These are phyloP conservation scores for Ceratobasidium sp. DNA, from an alignment of 1,284 basidiomycete species.

Conservation along the genomic window DNA sequence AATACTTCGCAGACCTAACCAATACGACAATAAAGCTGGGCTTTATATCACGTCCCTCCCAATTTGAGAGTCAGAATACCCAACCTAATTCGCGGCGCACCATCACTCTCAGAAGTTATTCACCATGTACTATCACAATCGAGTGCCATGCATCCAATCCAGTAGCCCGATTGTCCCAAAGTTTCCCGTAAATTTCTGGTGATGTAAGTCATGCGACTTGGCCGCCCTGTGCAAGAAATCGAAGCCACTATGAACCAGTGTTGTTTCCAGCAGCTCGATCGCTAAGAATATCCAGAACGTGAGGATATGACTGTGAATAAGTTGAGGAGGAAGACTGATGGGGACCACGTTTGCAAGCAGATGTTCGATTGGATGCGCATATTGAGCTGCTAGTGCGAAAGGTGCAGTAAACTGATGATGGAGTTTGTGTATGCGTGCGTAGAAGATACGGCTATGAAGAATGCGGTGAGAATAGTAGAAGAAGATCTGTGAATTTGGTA, in stretches of 20 bases:
- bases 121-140: neutral
- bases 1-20: conserved; percentile 36
- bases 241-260: conserved; percentile 48
- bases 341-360: conserved; percentile 47
- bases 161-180: conserved; percentile 47
- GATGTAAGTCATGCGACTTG: conserved; percentile 47
- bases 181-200: conserved; percentile 46
- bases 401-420: conserved; percentile 50
- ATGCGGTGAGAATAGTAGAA: conserved; percentile 49
- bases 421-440: conserved; percentile 48
- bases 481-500: conserved; percentile 13
- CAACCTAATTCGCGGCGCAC: neutral
- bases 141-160: conserved; percentile 48
- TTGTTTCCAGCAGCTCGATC: conserved; percentile 46
- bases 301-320: conserved; percentile 44
- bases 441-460: conserved; percentile 45
- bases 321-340: conserved; percentile 42
- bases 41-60: conserved; percentile 43
- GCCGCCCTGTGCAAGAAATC: conserved; percentile 46
- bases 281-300: conserved; percentile 48
- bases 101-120: neutral
- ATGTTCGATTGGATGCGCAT: conserved; percentile 50
- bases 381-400: conserved; percentile 48
- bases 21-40: conserved; percentile 15
- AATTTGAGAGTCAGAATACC: neutral